These are phyloP conservation scores for Curvularia spicifera DNA, from an alignment of 2,329 filamentous ascomycete genomes.

Conservation along the genomic window DNA sequence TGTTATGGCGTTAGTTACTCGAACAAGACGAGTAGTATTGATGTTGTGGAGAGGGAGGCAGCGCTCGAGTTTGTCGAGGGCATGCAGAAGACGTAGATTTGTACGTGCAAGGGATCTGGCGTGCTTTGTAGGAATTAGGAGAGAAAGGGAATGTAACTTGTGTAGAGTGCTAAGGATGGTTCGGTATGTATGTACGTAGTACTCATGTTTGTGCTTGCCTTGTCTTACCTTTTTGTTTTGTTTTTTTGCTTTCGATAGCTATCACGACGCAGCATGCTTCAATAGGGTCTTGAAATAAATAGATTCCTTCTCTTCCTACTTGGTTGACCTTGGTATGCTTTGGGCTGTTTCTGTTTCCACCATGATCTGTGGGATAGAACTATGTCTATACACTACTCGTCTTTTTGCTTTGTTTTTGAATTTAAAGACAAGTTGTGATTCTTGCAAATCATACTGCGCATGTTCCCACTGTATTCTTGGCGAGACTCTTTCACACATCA, in stretches of 20 bases:
- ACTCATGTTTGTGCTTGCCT: background rate
- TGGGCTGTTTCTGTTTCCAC: too few species aligned
- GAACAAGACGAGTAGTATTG: constrained; percentile 93
- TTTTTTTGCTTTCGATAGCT: background rate
- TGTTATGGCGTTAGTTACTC: constrained; percentile 93
- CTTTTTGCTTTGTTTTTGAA: too few species aligned
- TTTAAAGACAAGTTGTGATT: too few species aligned
- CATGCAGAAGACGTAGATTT: constrained; percentile 58
- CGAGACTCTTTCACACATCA: too few species aligned
- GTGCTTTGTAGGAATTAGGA: too few species aligned
- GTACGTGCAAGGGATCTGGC: too few species aligned
- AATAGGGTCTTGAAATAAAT: background rate
- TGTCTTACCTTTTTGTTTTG: background rate
- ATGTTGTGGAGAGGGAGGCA: constrained; percentile 85
- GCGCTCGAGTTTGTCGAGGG: constrained; percentile 95
- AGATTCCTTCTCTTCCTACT: too few species aligned
- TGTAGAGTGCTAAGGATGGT: background rate
- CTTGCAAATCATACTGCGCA: too few species aligned
- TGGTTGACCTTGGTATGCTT: too few species aligned
- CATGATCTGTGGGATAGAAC: too few species aligned
- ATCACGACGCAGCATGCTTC: background rate
- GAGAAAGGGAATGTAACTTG: background rate
- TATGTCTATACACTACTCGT: too few species aligned
- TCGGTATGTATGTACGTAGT: background rate
- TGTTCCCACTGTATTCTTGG: too few species aligned